Conservation (phyloP, 306 rosid species). For the Vachellia pachyceras region DNA sequence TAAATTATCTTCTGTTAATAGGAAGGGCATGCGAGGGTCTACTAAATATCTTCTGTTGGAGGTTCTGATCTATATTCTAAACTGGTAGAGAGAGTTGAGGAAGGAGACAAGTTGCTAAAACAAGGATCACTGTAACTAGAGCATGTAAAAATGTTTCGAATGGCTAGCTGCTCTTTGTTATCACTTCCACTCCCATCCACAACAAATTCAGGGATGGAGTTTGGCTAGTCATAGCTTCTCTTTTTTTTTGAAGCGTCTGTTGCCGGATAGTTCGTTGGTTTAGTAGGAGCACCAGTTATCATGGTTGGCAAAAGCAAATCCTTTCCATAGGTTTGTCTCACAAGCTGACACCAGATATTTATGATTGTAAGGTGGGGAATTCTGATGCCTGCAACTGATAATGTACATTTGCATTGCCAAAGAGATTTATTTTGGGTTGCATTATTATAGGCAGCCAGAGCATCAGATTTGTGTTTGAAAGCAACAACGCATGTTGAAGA, state of each 20-base stretch:
- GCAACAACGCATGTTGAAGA: background rate
- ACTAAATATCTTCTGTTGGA: background rate
- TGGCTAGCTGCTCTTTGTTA: background rate
- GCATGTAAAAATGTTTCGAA: background rate
- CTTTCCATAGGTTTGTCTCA: background rate
- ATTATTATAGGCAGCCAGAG: background rate
- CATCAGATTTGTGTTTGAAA: background rate
- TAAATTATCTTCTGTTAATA: too few relatives aligned
- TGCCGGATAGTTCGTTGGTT: background rate
- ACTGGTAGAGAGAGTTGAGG: background rate
- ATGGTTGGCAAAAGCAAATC: background rate
- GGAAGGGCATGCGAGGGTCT: background rate
- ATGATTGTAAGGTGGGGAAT: background rate
- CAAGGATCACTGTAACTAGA: background rate
- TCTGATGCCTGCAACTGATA: background rate
- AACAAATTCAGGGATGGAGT: background rate
- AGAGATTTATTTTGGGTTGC: background rate
- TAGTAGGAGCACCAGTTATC: background rate
- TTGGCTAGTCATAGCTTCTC: background rate
- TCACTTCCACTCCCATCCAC: background rate
- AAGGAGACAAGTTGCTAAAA: background rate
- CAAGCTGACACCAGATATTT: background rate
- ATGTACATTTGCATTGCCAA: slow-evolving; percentile 2
- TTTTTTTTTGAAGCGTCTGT: background rate
- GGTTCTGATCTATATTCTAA: background rate